Percentiles rank a stretch among this genome's conserved stretches.
These are phyloP conservation scores for Lonicera japonica DNA, from an alignment of 129 eudicot genomes.

Conservation along the genomic window DNA sequence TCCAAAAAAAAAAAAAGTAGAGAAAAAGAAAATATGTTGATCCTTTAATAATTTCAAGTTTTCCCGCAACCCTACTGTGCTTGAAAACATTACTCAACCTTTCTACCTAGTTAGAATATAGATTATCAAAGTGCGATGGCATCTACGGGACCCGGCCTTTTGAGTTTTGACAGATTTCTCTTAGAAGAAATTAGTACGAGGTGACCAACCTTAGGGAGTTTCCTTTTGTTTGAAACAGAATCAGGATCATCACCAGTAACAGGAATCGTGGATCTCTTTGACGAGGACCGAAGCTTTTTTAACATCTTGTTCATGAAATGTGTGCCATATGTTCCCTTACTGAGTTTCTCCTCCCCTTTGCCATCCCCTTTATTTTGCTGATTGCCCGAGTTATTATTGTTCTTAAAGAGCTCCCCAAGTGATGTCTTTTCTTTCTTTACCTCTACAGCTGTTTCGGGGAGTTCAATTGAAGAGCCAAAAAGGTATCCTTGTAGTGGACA, in stretches of 20 bases:
- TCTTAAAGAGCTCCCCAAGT: slow-evolving; percentile 33
- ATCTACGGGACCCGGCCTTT: no score
- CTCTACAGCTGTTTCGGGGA: slow-evolving; percentile 23
- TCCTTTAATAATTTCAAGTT: no score
- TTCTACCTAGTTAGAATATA: no score
- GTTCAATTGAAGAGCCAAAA: slow-evolving; percentile 40
- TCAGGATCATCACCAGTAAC: slow-evolving; percentile 18
- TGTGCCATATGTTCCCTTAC: slow-evolving; percentile 16
- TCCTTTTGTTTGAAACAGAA: slow-evolving; percentile 36
- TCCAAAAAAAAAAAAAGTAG: no score
- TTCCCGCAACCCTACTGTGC: no score
- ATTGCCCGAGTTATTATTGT: slow-evolving; percentile 10
- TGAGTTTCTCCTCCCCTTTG: slow-evolving; percentile 15
- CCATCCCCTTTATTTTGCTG: slow-evolving; percentile 14
- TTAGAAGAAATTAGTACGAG: slow-evolving; percentile 1
- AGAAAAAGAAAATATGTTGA: no score
- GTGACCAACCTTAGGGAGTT: slow-evolving; percentile 55
- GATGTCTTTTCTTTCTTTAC: slow-evolving; percentile 33
- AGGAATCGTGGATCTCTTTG: slow-evolving; percentile 26
- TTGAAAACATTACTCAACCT: no score
- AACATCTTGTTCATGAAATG: slow-evolving; percentile 55
- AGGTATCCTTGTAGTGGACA: slow-evolving; percentile 58
- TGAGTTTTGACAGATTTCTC: background rate
- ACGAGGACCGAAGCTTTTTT: slow-evolving; percentile 33
- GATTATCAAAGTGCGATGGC: no score